A percentile compares a stretch with the other conserved stretches of the same genome.
Conservation (phyloP, 805 yeast genomes). For the Ogataea pilisensis region DNA sequence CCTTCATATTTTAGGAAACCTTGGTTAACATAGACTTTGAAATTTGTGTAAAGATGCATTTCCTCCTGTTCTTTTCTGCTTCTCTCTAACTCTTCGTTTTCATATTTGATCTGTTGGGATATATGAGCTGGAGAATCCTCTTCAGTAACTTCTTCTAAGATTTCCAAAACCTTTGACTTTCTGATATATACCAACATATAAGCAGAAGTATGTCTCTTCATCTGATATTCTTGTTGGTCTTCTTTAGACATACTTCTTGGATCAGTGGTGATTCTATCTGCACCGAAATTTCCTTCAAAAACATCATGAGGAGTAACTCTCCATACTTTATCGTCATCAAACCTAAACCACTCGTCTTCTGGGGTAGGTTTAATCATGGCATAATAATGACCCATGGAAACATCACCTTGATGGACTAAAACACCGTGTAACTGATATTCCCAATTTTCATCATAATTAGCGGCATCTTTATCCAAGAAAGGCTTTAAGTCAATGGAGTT, state of each 20-base stretch:
- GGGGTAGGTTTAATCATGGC: slow-evolving; percentile 83
- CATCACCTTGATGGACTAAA: slow-evolving; percentile 91
- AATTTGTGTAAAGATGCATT: slow-evolving; percentile 55
- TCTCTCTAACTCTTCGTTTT: slow-evolving; percentile 50
- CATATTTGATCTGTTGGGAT: slow-evolving; percentile 58
- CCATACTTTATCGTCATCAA: slow-evolving; percentile 95
- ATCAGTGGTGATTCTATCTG: slow-evolving; percentile 51
- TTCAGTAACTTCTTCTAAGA: slow-evolving; percentile 55
- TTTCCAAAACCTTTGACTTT: slow-evolving; percentile 48
- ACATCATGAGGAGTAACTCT: slow-evolving; percentile 81
- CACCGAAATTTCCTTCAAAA: slow-evolving; percentile 89
- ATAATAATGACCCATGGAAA: slow-evolving; percentile 94
- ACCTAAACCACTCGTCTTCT: slow-evolving; percentile 75
- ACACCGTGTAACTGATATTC: slow-evolving; percentile 88
- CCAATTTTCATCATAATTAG: slow-evolving; percentile 53
- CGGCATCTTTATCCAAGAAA: slow-evolving; percentile 59
- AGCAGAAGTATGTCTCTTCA: slow-evolving; percentile 87
- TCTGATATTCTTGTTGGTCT: slow-evolving; percentile 58
- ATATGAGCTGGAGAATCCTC: slow-evolving; percentile 66
- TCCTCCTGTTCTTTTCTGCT: slow-evolving; percentile 65
- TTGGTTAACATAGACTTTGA: slow-evolving; percentile 50
- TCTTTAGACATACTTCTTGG: slow-evolving; percentile 49
- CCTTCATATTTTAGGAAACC: slow-evolving; percentile 63
- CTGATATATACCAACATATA: slow-evolving; percentile 94
- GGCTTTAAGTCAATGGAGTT: slow-evolving; percentile 76